Base-by-base conservation (phyloP, 495 filamentous ascomycete species). In the Apiosordaria backusii region DNA sequence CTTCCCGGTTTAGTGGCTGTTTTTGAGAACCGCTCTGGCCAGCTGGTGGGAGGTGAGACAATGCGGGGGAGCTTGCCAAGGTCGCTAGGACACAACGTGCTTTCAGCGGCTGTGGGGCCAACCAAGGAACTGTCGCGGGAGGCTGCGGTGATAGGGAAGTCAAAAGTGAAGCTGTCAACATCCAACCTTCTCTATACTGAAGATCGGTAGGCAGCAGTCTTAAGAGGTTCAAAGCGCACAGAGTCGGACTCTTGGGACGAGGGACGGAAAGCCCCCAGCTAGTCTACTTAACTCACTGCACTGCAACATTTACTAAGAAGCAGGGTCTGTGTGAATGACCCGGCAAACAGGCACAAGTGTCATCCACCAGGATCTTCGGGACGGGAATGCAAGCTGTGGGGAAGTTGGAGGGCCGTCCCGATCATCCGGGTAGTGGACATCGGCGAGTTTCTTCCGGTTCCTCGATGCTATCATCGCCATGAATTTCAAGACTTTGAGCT, bases 11-110 rank as follows among this genome's bases (percentile, higher is more conserved):
- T 40, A 27, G 6, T 35, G 16, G 59, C 24, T 29, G 4, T n/a
- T 24, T 29, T 60, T 60, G 57, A 60, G 57, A 60, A 61, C 22
- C 40, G 35, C 50, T 57, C 54, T 65, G 63, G 64, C 63, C 29
- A 19, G 40, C 26, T 40, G 24, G 50, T 27, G 35, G 16, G 29
- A 7, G 50, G 23, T 25, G 19, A 29, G 29, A 62, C 25, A 29
- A 16, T 40, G 60, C 25, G 26, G 65, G 13, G 16, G 53, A 27
- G 50, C 16, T 45, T 50, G 67, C 67, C 67, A 69, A 69, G 67
- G 59, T 62, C 19, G 60, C 55, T 57, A 27, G 25, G 50, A 22
- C 40, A 50, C 19, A 53, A 62, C 19, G 60, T 50, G 40, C 45
- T 23, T 62, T 7, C 18, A 7, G 3, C 18, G 4, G 7, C 25